These are phyloP conservation scores for Yamadazyma takamatsuzukensis DNA, from an alignment of 805 yeast species.

Conservation along the genomic window DNA sequence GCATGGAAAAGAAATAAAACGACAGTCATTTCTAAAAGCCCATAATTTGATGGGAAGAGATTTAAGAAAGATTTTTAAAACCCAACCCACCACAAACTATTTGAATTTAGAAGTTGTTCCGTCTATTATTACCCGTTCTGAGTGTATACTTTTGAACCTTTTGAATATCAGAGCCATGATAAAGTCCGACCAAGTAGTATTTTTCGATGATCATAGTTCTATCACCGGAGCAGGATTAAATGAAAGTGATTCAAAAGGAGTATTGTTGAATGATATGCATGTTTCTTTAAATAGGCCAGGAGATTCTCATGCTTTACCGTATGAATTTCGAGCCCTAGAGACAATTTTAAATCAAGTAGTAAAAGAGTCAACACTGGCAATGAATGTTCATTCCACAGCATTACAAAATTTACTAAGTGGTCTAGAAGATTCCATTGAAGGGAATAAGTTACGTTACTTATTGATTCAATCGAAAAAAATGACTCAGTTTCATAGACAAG, in stretches of 20 bases:
- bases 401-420: constrained; percentile 71
- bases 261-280: constrained; percentile 42
- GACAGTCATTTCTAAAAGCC: constrained; percentile 39
- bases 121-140: constrained; percentile 44
- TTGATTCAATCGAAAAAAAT: constrained; percentile 82
- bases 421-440: constrained; percentile 76
- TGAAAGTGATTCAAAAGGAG: constrained; percentile 41
- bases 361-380: constrained; percentile 75
- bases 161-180: constrained; percentile 51
- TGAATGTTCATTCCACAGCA: constrained; percentile 78
- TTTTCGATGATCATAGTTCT: constrained; percentile 28
- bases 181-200: constrained; percentile 47
- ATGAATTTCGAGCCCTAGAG: constrained; percentile 89
- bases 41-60: constrained; percentile 56
- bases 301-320: constrained; percentile 50
- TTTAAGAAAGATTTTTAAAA: constrained; percentile 47
- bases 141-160: constrained; percentile 45
- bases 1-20: constrained; percentile 43
- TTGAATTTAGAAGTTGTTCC: constrained; percentile 52
- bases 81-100: constrained; percentile 14
- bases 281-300: constrained; percentile 33
- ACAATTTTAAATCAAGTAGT: constrained; percentile 79
- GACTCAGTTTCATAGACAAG: constrained; percentile 80
- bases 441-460: constrained; percentile 71
- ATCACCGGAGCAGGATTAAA: constrained; percentile 33